Evolutionary conservation across 2,329 filamentous ascomycete genomes (phyloP).

Genomic region (Clarireedia paspali): DNA sequence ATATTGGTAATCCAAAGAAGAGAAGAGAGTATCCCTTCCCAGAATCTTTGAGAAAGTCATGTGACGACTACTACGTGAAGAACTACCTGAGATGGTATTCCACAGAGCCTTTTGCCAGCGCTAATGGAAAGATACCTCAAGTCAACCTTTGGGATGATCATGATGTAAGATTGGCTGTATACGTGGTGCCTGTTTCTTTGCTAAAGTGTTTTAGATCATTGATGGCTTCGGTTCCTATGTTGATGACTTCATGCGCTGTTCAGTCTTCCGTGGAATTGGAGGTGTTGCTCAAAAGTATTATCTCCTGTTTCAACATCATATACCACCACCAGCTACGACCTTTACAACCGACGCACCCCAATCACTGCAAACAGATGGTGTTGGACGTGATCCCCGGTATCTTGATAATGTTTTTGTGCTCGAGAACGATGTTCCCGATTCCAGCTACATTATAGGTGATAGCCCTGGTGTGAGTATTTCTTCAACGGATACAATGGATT

Average conservation of each 20-base stretch:
- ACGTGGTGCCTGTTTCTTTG: not conserved
- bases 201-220: slow-evolving; percentile 48
- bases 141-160: slow-evolving; percentile 98
- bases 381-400: slow-evolving; percentile 61
- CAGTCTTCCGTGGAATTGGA: slow-evolving; percentile 87
- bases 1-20: slow-evolving; percentile 74
- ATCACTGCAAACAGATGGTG: slow-evolving; percentile 43
- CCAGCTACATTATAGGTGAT: slow-evolving; percentile 58
- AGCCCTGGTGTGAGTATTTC: slow-evolving; percentile 40
- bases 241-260: slow-evolving; percentile 85
- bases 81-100: slow-evolving; percentile 81
- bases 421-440: slow-evolving; percentile 49
- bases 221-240: slow-evolving; percentile 92
- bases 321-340: slow-evolving; percentile 76
- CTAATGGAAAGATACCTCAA: slow-evolving; percentile 88
- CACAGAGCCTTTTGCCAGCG: slow-evolving; percentile 74
- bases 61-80: slow-evolving; percentile 86
- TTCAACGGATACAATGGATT: not conserved
- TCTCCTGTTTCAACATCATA: slow-evolving; percentile 92
- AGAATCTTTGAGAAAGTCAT: slow-evolving; percentile 67
- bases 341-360: slow-evolving; percentile 66
- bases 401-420: slow-evolving; percentile 67
- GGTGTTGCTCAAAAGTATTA: slow-evolving; percentile 97
- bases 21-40: slow-evolving; percentile 74
- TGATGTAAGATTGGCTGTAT: slow-evolving; percentile 42